Conservation (phyloP, 2,329 filamentous ascomycete genomes). For the Diplodia seriata region DNA sequence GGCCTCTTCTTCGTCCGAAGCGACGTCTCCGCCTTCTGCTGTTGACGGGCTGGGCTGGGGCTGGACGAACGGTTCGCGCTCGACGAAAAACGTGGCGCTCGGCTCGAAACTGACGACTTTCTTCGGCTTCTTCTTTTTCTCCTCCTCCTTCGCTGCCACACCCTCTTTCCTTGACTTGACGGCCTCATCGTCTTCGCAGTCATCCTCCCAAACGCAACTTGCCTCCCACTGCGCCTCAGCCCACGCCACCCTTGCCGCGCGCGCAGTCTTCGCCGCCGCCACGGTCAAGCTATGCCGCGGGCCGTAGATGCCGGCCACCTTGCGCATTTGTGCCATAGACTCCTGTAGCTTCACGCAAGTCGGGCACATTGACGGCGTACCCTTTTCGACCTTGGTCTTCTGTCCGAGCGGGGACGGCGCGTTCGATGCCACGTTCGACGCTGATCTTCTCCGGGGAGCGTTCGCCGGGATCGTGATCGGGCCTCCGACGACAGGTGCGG, state of each 20-base stretch:
- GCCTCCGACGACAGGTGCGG: neutral
- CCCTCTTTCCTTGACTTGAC: neutral
- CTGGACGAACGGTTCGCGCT: neutral
- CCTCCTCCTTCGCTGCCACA: neutral
- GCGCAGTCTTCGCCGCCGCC: neutral
- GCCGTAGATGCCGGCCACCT: conserved; percentile 15
- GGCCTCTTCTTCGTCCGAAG: neutral
- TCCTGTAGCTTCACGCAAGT: conserved; percentile 1
- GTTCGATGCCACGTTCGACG: neutral
- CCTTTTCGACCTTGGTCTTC: neutral
- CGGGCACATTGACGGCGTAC: neutral
- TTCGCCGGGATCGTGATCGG: neutral
- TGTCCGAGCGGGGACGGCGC: neutral
- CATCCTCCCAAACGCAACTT: neutral
- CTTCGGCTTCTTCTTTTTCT: neutral
- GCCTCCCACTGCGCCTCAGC: conserved; percentile 8
- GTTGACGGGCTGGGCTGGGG: neutral
- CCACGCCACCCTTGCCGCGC: conserved; percentile 1
- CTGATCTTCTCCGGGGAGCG: neutral
- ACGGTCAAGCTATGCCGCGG: conserved; percentile 10
- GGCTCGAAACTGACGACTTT: conserved; percentile 1
- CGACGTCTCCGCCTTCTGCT: neutral
- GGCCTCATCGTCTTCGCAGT: neutral
- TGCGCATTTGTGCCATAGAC: conserved; percentile 1
- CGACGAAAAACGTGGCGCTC: neutral